Percentiles rank a stretch among this genome's conserved stretches.
Conservation (phyloP, 345 rosid genomes). For the Bruguiera parviflora region DNA sequence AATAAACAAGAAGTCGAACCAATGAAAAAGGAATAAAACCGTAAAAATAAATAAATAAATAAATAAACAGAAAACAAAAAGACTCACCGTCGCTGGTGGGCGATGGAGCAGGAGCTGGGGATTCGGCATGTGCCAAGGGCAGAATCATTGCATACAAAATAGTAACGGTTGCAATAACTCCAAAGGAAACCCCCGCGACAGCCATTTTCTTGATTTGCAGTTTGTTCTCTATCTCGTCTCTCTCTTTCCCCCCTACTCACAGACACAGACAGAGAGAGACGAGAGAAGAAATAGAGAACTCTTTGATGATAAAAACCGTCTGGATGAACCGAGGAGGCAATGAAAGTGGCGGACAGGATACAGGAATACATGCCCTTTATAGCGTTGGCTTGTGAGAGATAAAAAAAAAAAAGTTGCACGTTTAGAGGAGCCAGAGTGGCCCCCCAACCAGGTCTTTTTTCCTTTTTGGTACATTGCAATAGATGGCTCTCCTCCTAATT, state of each 20-base stretch:
- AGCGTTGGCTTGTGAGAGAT: neutral
- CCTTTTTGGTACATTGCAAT: too few relatives aligned
- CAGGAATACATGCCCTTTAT: neutral
- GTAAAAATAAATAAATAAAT: neutral
- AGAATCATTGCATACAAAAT: neutral
- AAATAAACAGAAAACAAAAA: neutral
- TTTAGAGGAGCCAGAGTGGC: conserved; percentile 9
- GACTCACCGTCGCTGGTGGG: conserved; percentile 22
- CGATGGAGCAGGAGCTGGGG: conserved; percentile 19
- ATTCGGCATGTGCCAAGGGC: conserved; percentile 17
- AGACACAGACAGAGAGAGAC: conserved; percentile 13
- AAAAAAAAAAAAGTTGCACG: neutral
- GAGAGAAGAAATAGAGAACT: conserved; percentile 13
- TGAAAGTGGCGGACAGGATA: neutral
- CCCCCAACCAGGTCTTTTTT: neutral
- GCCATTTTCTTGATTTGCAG: neutral
- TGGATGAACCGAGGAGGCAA: neutral
- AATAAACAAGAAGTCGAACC: neutral
- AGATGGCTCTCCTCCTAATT: too few relatives aligned
- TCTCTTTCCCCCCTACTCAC: neutral
- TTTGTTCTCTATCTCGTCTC: neutral
- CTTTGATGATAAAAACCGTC: too few relatives aligned
- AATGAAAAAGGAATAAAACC: neutral
- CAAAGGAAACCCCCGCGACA: neutral
- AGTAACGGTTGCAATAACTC: conserved; percentile 1